Percentiles rank a stretch among this genome's conserved stretches.
phyloP scores from a whole-genome alignment of 306 rosid genomes.

The Quillaja saponaria region DNA sequence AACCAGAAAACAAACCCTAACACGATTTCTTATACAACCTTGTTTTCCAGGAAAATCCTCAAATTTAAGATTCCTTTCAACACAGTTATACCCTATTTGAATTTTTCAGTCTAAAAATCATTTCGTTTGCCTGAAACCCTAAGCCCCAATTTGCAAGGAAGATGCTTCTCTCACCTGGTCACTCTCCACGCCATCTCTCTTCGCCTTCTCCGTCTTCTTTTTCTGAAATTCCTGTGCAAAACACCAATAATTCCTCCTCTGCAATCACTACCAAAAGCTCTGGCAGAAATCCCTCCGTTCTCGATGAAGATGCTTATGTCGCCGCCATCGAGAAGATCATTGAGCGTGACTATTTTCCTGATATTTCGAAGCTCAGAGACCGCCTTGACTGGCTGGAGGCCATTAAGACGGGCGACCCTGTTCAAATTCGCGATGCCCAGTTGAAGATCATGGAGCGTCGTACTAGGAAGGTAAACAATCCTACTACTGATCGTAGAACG shows the following conservation, averaged over 20 bases:
- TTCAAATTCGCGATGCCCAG: constrained; percentile 88
- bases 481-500: constrained; percentile 51
- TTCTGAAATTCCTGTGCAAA: constrained; percentile 38
- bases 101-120: not conserved
- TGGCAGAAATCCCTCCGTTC: constrained; percentile 45
- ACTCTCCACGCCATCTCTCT: constrained; percentile 83
- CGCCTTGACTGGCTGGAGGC: constrained; percentile 98
- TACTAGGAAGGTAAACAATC: constrained; percentile 48
- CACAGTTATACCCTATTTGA: not conserved
- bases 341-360: constrained; percentile 97
- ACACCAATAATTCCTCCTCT: constrained; percentile 36
- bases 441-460: constrained; percentile 92
- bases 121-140: constrained; percentile 1
- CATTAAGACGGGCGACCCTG: constrained; percentile 69
- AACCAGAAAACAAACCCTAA: not conserved
- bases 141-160: constrained; percentile 2
- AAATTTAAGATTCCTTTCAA: not conserved
- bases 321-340: constrained; percentile 88
- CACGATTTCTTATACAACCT: not conserved
- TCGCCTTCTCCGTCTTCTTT: constrained; percentile 62
- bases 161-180: constrained; percentile 95
- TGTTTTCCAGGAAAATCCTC: not conserved
- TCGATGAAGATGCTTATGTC: constrained; percentile 84
- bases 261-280: constrained; percentile 32
- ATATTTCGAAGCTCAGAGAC: constrained; percentile 89